Base-by-base conservation (phyloP, 1,139 yeast genomes). In the Protomyces arabidopsidicola region DNA sequence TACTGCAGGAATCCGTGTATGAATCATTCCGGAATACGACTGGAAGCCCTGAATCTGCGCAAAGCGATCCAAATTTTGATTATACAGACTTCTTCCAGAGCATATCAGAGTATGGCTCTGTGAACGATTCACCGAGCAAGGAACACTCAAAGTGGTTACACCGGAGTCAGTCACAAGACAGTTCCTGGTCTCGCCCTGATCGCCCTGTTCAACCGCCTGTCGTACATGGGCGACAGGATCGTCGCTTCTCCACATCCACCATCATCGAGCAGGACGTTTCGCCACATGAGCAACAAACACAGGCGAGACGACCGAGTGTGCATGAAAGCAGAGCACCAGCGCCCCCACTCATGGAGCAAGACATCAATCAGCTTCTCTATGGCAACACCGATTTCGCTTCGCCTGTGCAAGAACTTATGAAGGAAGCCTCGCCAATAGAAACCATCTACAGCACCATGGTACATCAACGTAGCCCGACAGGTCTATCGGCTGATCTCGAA, bases 401-500 rank as follows among this genome's bases (percentile, higher is more conserved):
- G 24, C 48, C 48, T 10, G 22, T 42, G 4, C 48, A 42, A 9
- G 48, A 42, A 42, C 12, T 42, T 3, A 6, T 18, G 22, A 42
- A 42, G 24, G 48, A 42, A 42, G 48, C 48, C 12, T 42, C 48
- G 20, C 48, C 48, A 18, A 18, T 42, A n/a, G 48, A 42, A 18
- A 18, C 24, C 22, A 18, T 42, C 24, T 42, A 42, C 48, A 42
- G 48, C 48, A 42, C 48, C 22, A n/a, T 42, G 48, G 48, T 42
- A 12, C 48, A 42, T 18, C 16, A 42, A 18, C 51, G 61, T 31
- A 57, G 55, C 2, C 55, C 55, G n/a, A 35, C 61, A 9, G 61
- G 61, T 31, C 42, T 57, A 20, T 31, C 54, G 8, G 27, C 53
- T 38, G 55, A 48, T 12, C 54, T 38, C 38, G 61, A 57, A 50